phyloP scores from a whole-genome alignment of 2,329 filamentous ascomycete genomes.

The Trichoderma cornu-damae region DNA sequence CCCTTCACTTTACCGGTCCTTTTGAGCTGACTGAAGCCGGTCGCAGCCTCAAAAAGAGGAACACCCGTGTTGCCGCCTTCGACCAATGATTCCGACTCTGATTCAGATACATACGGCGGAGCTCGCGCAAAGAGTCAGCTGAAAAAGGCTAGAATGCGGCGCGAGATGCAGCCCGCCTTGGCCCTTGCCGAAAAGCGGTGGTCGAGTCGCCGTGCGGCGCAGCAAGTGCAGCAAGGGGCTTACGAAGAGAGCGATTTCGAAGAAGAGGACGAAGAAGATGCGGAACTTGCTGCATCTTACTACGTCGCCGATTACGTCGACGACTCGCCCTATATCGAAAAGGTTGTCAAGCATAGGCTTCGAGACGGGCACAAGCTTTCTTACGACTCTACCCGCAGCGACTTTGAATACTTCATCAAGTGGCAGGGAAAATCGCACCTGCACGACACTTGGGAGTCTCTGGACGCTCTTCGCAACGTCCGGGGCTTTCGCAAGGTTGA shows the following conservation, averaged over 20 bases:
- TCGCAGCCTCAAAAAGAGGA: conserved; percentile 54
- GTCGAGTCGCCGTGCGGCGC: conserved; percentile 79
- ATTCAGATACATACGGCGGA: conserved; percentile 74
- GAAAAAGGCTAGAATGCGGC: conserved; percentile 73
- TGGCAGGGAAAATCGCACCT: conserved; percentile 96
- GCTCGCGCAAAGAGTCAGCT: conserved; percentile 62
- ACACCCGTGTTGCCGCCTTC: conserved; percentile 52
- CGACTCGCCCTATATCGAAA: conserved; percentile 79
- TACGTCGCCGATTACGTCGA: conserved; percentile 68
- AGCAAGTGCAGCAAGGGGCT: conserved; percentile 59
- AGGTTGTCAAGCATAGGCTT: conserved; percentile 79
- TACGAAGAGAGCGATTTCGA: conserved; percentile 65
- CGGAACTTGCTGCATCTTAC: conserved; percentile 54
- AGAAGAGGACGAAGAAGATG: conserved; percentile 59
- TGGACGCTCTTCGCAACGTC: conserved; percentile 66
- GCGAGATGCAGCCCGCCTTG: conserved; percentile 61
- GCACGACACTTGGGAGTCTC: conserved; percentile 91
- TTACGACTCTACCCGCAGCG: conserved; percentile 57
- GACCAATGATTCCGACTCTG: conserved; percentile 59
- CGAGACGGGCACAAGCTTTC: conserved; percentile 61
- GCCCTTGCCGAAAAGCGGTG: conserved; percentile 79
- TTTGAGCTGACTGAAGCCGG: background rate
- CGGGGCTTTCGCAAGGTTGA: conserved; percentile 85
- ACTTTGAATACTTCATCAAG: conserved; percentile 92
- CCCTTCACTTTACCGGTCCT: background rate